Base-by-base conservation (phyloP, 2,329 filamentous ascomycete species). In the Neonectria sp. region DNA sequence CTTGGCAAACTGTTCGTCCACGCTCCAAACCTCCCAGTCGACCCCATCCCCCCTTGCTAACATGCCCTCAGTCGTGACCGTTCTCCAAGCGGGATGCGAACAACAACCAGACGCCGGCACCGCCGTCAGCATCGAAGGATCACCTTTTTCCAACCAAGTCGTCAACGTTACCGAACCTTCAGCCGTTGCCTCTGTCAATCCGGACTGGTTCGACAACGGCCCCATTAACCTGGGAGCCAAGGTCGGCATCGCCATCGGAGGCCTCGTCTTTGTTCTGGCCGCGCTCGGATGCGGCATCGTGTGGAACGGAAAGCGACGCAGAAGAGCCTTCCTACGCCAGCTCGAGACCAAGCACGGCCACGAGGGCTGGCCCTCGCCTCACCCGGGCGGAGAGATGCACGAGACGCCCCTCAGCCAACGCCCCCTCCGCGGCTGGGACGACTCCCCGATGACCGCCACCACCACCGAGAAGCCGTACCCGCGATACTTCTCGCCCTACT, bases 401-500 rank as follows among this genome's bases (percentile, higher is more conserved):
- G 79, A 73, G 13, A 88, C 87, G 2, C 88, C 89, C 0, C 74
- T 86, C 60, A 90, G 86, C 74, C 86, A 89, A 74, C 80, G 80
- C 63, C 87, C 88, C 0, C 78, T 89, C 11, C 79, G 74, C 37
- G 81, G 83, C 33, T 90, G 88, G 87, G 85, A 86, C 27, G 85
- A 88, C 68, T 89, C 85, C 29, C 89, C 84, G 0, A 71, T 84
- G 63, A 87, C 84, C 52, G 81, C 80, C 2, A 76, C 80, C 2
- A 76, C 75, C 49, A 81, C 82, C 2, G 82, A 85, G 52, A 79
- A 79, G 66, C 67, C 73, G 0, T 83, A 81, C 68, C 79, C 82
- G 1, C 83, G 82, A 7, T 89, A 90, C 78, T 85, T 89, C 69
- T 90, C 88, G 4, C 89, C 89, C 0, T 91, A 91, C 74, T 84